Percentiles rank a stretch among this genome's conserved stretches.
Conservation (phyloP, 176 grass and related monocot species). For the Paspalum notatum region DNA sequence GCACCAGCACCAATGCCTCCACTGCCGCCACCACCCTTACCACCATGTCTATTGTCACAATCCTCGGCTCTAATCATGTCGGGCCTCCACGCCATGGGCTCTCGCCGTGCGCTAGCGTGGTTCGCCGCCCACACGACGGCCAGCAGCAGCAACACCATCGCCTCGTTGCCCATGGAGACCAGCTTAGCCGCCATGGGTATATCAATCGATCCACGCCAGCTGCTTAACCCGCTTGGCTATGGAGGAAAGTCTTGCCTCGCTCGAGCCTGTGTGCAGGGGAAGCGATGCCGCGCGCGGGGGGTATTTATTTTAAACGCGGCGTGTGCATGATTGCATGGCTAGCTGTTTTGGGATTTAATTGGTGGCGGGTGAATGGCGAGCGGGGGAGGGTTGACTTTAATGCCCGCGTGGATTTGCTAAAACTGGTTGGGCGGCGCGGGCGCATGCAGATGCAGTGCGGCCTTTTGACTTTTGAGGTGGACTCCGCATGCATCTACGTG, state of each 20-base stretch:
- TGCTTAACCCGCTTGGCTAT: neutral
- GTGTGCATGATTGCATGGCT: neutral
- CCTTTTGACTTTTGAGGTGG: slow-evolving; percentile 29
- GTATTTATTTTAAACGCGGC: slow-evolving; percentile 51
- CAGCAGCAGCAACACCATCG: neutral
- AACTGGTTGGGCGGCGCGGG: neutral
- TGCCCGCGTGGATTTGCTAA: slow-evolving; percentile 26
- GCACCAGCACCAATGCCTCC: neutral
- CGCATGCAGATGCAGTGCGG: neutral
- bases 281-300: neutral
- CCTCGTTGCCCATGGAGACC: slow-evolving; percentile 16
- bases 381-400: slow-evolving; percentile 41
- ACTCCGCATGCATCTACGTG: slow-evolving; percentile 26
- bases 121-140: slow-evolving; percentile 2
- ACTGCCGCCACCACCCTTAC: neutral
- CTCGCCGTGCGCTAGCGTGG: neutral
- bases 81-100: slow-evolving; percentile 4
- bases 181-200: neutral
- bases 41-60: slow-evolving; percentile 37
- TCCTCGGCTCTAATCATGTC: slow-evolving; percentile 13
- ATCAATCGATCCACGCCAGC: too few relatives aligned
- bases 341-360: slow-evolving; percentile 10
- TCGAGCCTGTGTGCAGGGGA: neutral
- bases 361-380: slow-evolving; percentile 38
- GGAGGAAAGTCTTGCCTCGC: neutral